Evolutionary conservation across 2,329 filamentous ascomycete species (phyloP), one percentile per base, ranked within the genome.

Genomic region (Leptographium procerum): DNA sequence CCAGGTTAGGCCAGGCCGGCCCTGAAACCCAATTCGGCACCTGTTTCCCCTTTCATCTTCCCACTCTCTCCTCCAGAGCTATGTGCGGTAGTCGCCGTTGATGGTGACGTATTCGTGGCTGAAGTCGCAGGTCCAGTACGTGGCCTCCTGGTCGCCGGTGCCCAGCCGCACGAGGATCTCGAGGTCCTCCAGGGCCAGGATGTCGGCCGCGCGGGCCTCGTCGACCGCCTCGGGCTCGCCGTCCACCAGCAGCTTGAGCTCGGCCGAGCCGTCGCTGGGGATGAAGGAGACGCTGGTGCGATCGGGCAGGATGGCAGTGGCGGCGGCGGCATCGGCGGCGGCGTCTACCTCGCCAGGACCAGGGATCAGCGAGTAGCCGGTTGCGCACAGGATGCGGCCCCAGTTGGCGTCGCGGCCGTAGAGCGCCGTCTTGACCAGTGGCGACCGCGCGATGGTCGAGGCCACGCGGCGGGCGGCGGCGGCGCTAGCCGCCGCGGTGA

Each of bases 371-470:
- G 83, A 77, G 69, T 97, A 97, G 3, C 94, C 94, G 5, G 91
- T 91, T 1, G 94, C 92, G 71, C 94, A 97, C 31, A 97, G 80
- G 62, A 99, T 95, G 57, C 94, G 90, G 36, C 94, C 94, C 94
- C 94, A 99, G 77, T 99, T 99, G 22, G 94, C 94, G 70, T 99
- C 94, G 70, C 91, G 90, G 64, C 94, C 94, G 72, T 99, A 99
- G 47, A 99, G 78, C 0, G 94, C 94, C 0, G 94, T 99, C 79
- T 99, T 99, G 66, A 99, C 94, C 14, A 99, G 83, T 10, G 94
- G 90, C 0, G 91, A 96, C 55, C 87, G 84, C 19, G 94, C 91
- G 69, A 99, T 96, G 52, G 89, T 87, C 62, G 86, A 88, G 13
- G 91, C 94, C 61, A 96, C 86, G 68, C 85, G 82, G 58, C 88